phyloP scores from a whole-genome alignment of 1,284 basidiomycete species.

The Mycena citricolor region DNA sequence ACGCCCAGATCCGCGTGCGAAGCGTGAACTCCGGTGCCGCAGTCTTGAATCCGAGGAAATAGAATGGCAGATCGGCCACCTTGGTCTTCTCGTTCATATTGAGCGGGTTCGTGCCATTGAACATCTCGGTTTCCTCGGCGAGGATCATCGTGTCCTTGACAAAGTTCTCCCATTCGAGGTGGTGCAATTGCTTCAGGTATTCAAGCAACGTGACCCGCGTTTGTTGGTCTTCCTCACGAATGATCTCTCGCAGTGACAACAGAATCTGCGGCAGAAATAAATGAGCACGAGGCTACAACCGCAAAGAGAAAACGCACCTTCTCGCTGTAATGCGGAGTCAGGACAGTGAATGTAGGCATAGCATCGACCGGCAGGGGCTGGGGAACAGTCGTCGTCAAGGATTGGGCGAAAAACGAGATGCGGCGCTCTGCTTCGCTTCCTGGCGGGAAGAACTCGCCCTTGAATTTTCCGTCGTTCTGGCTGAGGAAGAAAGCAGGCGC shows the following conservation, averaged over 20 bases:
- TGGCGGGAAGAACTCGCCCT: conserved; percentile 90
- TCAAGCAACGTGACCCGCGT: conserved; percentile 93
- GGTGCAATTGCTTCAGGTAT: conserved; percentile 97
- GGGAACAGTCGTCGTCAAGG: conserved; percentile 86
- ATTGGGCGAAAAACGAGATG: conserved; percentile 96
- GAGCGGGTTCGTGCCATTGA: conserved; percentile 79
- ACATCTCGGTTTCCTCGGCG: conserved; percentile 92
- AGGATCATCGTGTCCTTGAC: conserved; percentile 99
- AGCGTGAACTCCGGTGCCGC: conserved; percentile 98
- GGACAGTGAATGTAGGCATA: conserved; percentile 96
- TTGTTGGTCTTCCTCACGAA: conserved; percentile 94
- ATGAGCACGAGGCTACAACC: conserved; percentile 16
- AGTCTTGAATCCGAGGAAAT: conserved; percentile 99
- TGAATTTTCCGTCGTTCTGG: conserved; percentile 80
- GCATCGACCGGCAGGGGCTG: conserved; percentile 90
- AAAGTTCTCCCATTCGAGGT: conserved; percentile 99
- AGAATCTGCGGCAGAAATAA: conserved; percentile 60
- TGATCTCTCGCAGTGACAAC: conserved; percentile 91
- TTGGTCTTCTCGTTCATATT: conserved; percentile 94
- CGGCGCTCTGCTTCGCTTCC: conserved; percentile 92
- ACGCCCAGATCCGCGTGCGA: conserved; percentile 98
- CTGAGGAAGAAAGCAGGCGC: conserved; percentile 95
- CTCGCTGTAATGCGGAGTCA: conserved; percentile 95
- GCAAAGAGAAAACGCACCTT: conserved; percentile 53
- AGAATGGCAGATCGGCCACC: conserved; percentile 95